Base-by-base conservation (phyloP, 192 early-diverging fungal species). In the Entophlyctis helioformis region DNA sequence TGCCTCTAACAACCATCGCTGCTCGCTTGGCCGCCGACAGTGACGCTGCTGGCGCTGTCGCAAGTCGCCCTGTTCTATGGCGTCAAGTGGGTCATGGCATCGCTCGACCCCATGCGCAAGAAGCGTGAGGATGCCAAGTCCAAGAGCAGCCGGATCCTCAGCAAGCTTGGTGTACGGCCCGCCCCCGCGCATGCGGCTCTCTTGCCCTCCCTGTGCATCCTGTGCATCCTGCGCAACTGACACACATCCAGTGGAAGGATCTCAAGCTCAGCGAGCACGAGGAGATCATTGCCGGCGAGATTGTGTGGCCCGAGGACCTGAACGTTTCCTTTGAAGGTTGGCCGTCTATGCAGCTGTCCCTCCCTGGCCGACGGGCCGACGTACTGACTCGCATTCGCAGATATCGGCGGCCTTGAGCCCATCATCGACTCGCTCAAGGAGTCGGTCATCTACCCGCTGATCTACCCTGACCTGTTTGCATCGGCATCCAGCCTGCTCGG, bases 381-480 rank as follows among this genome's bases (percentile, higher is more conserved):
- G n/a, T n/a, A n/a, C n/a, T n/a, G n/a, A n/a, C n/a, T n/a, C n/a
- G n/a, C n/a, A n/a, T n/a, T 22, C 21, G 18, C 41, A 44, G 82
- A 94, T 56, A 90, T 98, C 47, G 87, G 87, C 46, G 96, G 96
- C 13, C 63, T 98, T 34, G 92, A 96, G 57, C 72, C 77, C 16
- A 93, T 96, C 40, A 85, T 97, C 52, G 81, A 87, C 44, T 80
- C 81, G 26, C 62, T 99, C 18, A 84, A 83, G 49, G 96, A 99
- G 56, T 83, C 84, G 48, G 93, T 99, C 10, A 99, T 99, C 44
- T 91, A 86, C 55, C 96, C 96, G 28, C 69, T 99, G 20, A 80
- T 80, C 39, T 88, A 90, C 62, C 96, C 96, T 3, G 74, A 90
- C 56, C 64, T 99, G 28, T 99, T 91, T 49, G 78, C 80, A 20